phyloP scores from a whole-genome alignment of 768 basidiomycete species.

The Boletus rubescentipes region DNA sequence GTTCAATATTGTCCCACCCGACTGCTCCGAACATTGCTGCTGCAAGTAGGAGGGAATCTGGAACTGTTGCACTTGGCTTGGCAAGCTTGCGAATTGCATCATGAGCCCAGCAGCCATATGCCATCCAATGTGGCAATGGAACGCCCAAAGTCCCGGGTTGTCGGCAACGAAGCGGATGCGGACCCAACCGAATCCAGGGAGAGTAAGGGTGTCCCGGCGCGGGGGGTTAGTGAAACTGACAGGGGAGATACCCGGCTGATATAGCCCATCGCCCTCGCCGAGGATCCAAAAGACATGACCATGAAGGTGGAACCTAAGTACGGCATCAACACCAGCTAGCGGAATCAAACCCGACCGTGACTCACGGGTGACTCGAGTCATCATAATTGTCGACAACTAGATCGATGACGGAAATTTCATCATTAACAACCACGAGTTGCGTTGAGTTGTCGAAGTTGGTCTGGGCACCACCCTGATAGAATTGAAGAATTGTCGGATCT shows the following conservation, averaged over 20 bases:
- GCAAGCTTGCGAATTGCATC: conserved; percentile 41
- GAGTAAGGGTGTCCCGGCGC: conserved; percentile 41
- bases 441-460: conserved; percentile 23
- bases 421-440: conserved; percentile 26
- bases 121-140: conserved; percentile 44
- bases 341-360: neutral
- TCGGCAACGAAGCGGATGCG: conserved; percentile 42
- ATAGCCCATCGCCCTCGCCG: conserved; percentile 36
- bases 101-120: conserved; percentile 42
- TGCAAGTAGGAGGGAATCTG: conserved; percentile 35
- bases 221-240: conserved; percentile 38
- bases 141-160: conserved; percentile 46
- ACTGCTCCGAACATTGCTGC: conserved; percentile 37
- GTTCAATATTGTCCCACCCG: conserved; percentile 16
- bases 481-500: conserved; percentile 31
- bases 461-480: conserved; percentile 23
- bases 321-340: neutral
- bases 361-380: conserved; percentile 33
- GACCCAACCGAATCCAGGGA: conserved; percentile 39
- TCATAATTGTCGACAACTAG: conserved; percentile 24
- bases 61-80: conserved; percentile 34
- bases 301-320: conserved; percentile 37
- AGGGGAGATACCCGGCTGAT: conserved; percentile 25
- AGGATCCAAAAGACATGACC: conserved; percentile 38
- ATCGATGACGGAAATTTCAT: conserved; percentile 30